phyloP scores from a whole-genome alignment of 345 rosid species.

The Durio zibethinus region DNA sequence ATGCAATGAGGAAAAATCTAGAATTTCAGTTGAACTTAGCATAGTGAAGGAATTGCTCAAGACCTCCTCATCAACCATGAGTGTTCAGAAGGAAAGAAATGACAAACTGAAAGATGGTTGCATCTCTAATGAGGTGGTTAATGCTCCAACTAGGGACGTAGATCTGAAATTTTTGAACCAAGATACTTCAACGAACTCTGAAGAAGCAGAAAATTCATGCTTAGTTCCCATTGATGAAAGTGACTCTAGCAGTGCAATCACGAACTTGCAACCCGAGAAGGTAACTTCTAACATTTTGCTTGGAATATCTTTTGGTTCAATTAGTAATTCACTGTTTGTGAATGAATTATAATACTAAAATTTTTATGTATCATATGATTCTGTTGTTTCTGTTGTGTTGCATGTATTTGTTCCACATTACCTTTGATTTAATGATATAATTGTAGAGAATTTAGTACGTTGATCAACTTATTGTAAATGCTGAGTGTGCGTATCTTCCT shows the following conservation, averaged over 20 bases:
- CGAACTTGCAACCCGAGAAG: slow-evolving; percentile 34
- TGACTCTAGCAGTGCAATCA: slow-evolving; percentile 10
- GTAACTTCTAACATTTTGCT: slow-evolving; percentile 25
- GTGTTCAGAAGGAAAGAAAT: slow-evolving; percentile 24
- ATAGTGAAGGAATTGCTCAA: slow-evolving; percentile 44
- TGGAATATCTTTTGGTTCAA: not conserved
- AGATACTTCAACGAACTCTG: slow-evolving; percentile 21
- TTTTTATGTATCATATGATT: no score
- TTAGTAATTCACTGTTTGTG: not conserved
- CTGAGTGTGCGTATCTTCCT: not conserved
- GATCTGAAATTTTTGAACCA: slow-evolving; percentile 15
- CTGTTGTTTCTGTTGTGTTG: no score
- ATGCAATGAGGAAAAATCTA: slow-evolving; percentile 55
- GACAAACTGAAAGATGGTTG: slow-evolving; percentile 26
- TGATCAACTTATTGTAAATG: not conserved
- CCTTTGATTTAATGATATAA: not conserved
- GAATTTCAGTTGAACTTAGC: slow-evolving; percentile 52
- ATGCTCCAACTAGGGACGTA: slow-evolving; percentile 12
- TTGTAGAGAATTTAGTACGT: not conserved
- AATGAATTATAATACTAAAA: no score
- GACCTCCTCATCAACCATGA: slow-evolving; percentile 27
- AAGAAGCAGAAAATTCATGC: slow-evolving; percentile 29
- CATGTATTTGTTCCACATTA: not conserved
- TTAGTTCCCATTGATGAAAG: slow-evolving; percentile 24
- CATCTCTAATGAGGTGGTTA: slow-evolving; percentile 24